A percentile compares a stretch with the other conserved stretches of the same genome.
These are phyloP conservation scores for Nakazawaea siamensis DNA, from an alignment of 805 yeast genomes.

Conservation along the genomic window DNA sequence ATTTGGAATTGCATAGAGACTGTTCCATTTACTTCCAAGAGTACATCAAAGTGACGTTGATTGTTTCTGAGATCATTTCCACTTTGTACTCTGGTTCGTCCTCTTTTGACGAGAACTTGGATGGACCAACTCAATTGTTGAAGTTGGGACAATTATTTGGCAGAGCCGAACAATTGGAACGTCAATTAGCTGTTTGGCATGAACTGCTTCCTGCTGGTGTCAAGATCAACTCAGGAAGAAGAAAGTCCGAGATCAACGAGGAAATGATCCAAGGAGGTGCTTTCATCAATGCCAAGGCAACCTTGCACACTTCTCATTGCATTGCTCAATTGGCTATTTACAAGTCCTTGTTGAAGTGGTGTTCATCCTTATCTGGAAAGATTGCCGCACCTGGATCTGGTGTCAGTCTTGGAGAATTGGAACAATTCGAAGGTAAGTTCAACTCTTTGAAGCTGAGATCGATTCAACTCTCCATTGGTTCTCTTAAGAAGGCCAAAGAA, in stretches of 20 bases:
- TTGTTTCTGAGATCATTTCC: slow-evolving; percentile 4
- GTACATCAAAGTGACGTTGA: slow-evolving; percentile 8
- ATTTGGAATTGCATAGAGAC: not conserved
- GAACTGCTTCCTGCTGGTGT: slow-evolving; percentile 1
- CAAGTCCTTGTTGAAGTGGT: slow-evolving; percentile 7
- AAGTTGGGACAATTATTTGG: not conserved
- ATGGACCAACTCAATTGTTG: not conserved
- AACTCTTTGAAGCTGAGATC: slow-evolving; percentile 8
- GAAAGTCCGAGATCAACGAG: not conserved
- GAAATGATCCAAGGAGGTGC: not conserved
- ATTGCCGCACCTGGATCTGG: not conserved
- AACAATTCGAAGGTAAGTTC: slow-evolving; percentile 6
- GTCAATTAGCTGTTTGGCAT: slow-evolving; percentile 3
- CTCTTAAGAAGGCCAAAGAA: slow-evolving; percentile 1
- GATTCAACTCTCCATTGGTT: slow-evolving; percentile 5
- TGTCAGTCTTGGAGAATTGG: not conserved
- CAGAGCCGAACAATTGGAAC: not conserved
- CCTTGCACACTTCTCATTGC: slow-evolving; percentile 7
- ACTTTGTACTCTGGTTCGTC: too few relatives aligned
- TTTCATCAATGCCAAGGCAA: slow-evolving; percentile 8
- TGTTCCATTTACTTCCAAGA: slow-evolving; percentile 7
- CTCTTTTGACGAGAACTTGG: not conserved
- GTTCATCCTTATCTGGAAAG: slow-evolving; percentile 3
- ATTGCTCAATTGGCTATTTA: slow-evolving; percentile 2
- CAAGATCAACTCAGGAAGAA: too few relatives aligned